phyloP scores from a whole-genome alignment of 176 grass and related monocot genomes.

The Raddia distichophylla region DNA sequence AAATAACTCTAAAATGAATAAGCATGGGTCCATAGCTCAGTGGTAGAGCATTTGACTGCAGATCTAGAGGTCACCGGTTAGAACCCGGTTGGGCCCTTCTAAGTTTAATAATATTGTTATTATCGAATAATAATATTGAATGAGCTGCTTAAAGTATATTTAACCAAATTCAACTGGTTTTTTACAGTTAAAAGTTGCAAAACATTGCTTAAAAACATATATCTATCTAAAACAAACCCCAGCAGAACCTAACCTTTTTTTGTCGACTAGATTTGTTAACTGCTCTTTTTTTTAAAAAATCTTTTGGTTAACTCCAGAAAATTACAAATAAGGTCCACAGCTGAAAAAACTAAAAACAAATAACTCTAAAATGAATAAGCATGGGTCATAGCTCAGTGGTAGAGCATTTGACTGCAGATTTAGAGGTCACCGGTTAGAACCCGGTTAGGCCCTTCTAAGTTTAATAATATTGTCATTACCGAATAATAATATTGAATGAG shows the following conservation, averaged over 20 bases:
- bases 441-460: constrained; percentile 50
- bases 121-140: not conserved
- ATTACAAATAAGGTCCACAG: no score
- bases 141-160: not conserved
- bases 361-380: no score
- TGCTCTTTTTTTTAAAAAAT: not conserved
- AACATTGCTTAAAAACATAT: no score
- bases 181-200: no score
- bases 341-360: no score
- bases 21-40: constrained; percentile 71
- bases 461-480: no score
- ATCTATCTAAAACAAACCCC: no score
- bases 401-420: constrained; percentile 99
- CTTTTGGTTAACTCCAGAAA: no score
- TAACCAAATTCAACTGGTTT: not conserved
- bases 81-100: constrained; percentile 80
- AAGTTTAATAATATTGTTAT: no score
- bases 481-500: no score
- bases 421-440: no score
- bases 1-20: no score
- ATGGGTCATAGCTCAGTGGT: constrained; percentile 97
- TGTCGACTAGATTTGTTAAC: not conserved
- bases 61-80: constrained; percentile 96
- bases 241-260: not conserved
- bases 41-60: constrained; percentile 99